phyloP scores from a whole-genome alignment of 352 stramenopile species.

The Phytophthora kernoviae region DNA sequence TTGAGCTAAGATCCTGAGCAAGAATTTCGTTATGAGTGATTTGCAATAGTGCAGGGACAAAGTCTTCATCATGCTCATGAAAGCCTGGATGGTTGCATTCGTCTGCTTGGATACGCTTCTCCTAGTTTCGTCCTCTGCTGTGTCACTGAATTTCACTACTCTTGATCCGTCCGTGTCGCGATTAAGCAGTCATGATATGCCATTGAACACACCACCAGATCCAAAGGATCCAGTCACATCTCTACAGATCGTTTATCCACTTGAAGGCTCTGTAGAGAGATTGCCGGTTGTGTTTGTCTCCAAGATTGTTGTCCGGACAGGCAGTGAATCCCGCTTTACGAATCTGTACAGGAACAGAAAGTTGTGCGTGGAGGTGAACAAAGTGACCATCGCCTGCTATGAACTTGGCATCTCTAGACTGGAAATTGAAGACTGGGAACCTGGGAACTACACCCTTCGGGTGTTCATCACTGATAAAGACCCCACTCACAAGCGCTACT shows the following conservation, averaged over 20 bases:
- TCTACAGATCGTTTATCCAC: not conserved
- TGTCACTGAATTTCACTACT: too few relatives aligned
- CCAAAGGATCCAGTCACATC: not conserved
- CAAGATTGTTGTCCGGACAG: not conserved
- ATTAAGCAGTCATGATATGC: not conserved
- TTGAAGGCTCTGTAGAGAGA: not conserved
- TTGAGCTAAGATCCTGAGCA: too few relatives aligned
- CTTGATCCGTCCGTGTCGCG: too few relatives aligned
- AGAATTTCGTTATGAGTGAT: too few relatives aligned
- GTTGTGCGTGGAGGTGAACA: constrained; percentile 15
- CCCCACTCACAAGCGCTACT: not conserved
- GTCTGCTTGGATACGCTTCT: too few relatives aligned
- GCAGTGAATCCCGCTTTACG: not conserved
- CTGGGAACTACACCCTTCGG: constrained; percentile 4
- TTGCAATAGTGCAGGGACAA: too few relatives aligned
- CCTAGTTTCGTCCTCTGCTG: not conserved
- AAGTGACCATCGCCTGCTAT: not conserved
- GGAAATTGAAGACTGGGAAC: not conserved
- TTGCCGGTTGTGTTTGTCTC: not conserved
- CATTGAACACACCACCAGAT: not conserved
- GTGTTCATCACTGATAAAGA: constrained; percentile 13
- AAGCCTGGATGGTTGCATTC: too few relatives aligned
- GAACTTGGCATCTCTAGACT: not conserved
- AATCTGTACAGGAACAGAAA: not conserved
- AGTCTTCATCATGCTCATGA: too few relatives aligned